phyloP scores from a whole-genome alignment of 805 yeast species.

The Wickerhamomyces ciferrii region DNA sequence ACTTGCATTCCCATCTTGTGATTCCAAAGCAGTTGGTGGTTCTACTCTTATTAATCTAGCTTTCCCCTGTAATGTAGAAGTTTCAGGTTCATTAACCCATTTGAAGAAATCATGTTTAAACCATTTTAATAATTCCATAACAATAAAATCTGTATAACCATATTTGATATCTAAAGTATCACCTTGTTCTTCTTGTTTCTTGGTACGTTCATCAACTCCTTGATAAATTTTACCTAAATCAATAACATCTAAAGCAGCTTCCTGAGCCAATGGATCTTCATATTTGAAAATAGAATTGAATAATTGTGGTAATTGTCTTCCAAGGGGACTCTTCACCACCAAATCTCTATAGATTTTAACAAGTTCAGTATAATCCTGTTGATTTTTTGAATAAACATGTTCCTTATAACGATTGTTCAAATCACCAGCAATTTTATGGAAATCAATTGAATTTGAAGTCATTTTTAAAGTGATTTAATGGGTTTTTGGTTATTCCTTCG shows the following conservation, averaged over 20 bases:
- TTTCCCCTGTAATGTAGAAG: constrained; percentile 43
- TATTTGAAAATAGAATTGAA: constrained; percentile 4
- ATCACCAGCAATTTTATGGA: background rate
- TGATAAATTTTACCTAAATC: constrained; percentile 54
- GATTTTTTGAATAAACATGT: background rate
- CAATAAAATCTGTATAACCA: constrained; percentile 52
- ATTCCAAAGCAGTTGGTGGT: constrained; percentile 41
- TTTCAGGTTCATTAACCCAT: constrained; percentile 76
- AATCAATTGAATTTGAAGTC: background rate
- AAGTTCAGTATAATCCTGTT: background rate
- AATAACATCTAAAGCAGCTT: constrained; percentile 51
- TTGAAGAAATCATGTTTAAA: constrained; percentile 75
- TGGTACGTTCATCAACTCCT: constrained; percentile 51
- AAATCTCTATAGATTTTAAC: background rate
- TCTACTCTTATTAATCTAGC: constrained; percentile 32
- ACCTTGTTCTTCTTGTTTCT: constrained; percentile 18
- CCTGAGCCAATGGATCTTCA: constrained; percentile 14
- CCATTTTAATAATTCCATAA: constrained; percentile 55
- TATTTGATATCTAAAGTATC: constrained; percentile 12
- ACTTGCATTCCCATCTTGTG: constrained; percentile 42
- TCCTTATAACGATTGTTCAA: background rate
- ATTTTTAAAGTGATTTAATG: too few relatives aligned
- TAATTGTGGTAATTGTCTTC: background rate
- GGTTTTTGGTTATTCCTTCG: background rate
- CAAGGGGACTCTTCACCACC: background rate